Evolutionary conservation across 1,284 basidiomycete genomes (phyloP).

Genomic region (Ceratobasidium sp.): DNA sequence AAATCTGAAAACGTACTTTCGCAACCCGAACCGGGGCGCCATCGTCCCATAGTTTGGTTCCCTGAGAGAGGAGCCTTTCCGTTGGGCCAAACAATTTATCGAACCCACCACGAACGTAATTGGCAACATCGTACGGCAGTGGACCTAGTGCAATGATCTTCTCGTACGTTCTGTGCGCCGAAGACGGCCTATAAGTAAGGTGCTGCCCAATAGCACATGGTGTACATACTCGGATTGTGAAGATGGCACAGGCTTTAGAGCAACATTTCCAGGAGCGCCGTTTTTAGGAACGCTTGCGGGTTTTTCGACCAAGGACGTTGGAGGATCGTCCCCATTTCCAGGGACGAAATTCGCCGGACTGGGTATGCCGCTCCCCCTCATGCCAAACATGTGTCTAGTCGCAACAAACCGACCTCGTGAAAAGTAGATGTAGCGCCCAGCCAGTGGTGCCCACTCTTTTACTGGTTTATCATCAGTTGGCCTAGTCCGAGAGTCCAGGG

Average conservation of each 20-base stretch:
- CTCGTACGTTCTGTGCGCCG: constrained; percentile 25
- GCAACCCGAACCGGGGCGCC: constrained; percentile 30
- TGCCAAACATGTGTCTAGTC: constrained; percentile 41
- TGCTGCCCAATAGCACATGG: not conserved
- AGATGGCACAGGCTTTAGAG: constrained; percentile 1
- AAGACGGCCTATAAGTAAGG: not conserved
- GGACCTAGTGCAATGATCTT: constrained; percentile 36
- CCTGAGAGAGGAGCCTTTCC: constrained; percentile 18
- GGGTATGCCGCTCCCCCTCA: constrained; percentile 38
- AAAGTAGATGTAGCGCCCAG: constrained; percentile 37
- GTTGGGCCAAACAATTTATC: constrained; percentile 37
- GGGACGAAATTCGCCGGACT: constrained; percentile 40
- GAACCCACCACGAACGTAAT: constrained; percentile 27
- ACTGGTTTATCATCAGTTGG: not conserved
- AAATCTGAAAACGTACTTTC: constrained; percentile 1
- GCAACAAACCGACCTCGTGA: constrained; percentile 38
- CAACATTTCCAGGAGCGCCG: not conserved
- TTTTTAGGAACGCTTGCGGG: too few species aligned
- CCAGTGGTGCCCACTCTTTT: constrained; percentile 37
- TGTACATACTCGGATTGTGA: constrained; percentile 14
- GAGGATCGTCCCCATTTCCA: constrained; percentile 26
- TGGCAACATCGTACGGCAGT: constrained; percentile 25
- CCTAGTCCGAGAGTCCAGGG: constrained; percentile 28
- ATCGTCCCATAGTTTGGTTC: constrained; percentile 38
- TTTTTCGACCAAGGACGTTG: constrained; percentile 8